Evolutionary conservation across 164 flowering plant species (phyloP).

Genomic region (Chimonanthus salicifolius): DNA sequence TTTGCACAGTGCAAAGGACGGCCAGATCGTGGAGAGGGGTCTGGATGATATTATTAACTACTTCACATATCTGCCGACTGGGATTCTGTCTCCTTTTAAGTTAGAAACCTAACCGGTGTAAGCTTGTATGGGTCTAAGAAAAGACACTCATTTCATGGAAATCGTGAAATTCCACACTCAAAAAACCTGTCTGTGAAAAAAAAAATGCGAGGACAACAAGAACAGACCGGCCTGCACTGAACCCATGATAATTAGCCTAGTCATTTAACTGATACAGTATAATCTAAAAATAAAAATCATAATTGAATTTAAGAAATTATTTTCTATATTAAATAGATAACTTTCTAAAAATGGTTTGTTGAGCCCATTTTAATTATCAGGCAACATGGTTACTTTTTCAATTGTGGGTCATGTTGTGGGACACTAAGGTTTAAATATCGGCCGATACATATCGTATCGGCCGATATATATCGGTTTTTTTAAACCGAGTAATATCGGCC

Average conservation of each 20-base stretch:
- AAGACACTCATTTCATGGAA: neutral
- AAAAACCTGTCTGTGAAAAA: neutral
- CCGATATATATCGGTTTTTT: too few species aligned
- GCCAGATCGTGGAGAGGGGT: constrained; percentile 40
- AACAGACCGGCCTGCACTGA: neutral
- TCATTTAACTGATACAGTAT: too few species aligned
- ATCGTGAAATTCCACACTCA: neutral
- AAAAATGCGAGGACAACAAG: neutral
- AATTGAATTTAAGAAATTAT: too few species aligned
- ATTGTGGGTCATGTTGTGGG: too few species aligned
- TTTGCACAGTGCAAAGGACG: constrained; percentile 15
- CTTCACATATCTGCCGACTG: constrained; percentile 11
- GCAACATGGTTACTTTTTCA: too few species aligned
- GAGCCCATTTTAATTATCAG: neutral
- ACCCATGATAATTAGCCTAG: neutral
- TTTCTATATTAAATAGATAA: too few species aligned
- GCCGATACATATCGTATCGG: too few species aligned
- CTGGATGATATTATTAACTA: constrained; percentile 7
- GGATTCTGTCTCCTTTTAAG: constrained; percentile 20
- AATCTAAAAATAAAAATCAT: too few species aligned
- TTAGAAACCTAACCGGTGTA: neutral
- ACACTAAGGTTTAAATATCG: too few species aligned
- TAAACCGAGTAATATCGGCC: too few species aligned
- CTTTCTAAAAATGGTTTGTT: too few species aligned
- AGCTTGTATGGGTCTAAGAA: neutral